Base-by-base conservation (phyloP, 2,329 filamentous ascomycete species). In the Bisporella sp. region DNA sequence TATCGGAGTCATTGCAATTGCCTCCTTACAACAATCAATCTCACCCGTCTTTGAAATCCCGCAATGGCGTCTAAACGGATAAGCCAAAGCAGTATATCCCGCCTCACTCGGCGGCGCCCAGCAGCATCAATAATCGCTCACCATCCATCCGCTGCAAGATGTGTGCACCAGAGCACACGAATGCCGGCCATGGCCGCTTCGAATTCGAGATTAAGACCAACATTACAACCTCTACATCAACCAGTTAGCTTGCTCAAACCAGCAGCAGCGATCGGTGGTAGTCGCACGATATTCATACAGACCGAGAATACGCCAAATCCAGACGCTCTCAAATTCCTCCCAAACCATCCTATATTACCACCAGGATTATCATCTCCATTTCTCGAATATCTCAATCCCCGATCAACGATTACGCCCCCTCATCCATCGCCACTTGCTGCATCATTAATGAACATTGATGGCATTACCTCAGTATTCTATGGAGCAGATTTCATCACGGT, bases 321-420 rank as follows among this genome's bases (percentile, higher is more conserved):
- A n/a, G 90, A 97, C 73, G 91, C 90, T 33, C 78, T 97, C 64
- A 99, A 99, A 73, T 99, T 99, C 72, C 79, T 95, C 39, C 93
- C 93, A 2, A 96, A 96, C 71, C 84, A 89, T 69, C 81, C 80
- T 39, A 82, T 99, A 47, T 79, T 99, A 1, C 92, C 93, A 28
- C 76, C 85, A 57, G 75, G 74, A 47, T 74, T 96, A 56, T 71
- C 79, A 5, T 82, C 85, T 2, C 79, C 89, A 6, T 96, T 91
- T 69, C 78, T 97, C 66, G 93, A 99, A 72, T 99, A 97, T 68
- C 77, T 96, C 49, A 87, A 81, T 59, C 90, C 93, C 35, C 86
- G 93, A 49, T 85, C 89, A 37, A 96, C 93, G 4, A 82, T 97
- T 57, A 79, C 89, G 30, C 87, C 91, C 28, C 92, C 92, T 1